Percentiles rank a stretch among this genome's conserved stretches.
Evolutionary conservation across 2,329 filamentous ascomycete genomes (phyloP).

Genomic region (Phaeoacremonium minimum): DNA sequence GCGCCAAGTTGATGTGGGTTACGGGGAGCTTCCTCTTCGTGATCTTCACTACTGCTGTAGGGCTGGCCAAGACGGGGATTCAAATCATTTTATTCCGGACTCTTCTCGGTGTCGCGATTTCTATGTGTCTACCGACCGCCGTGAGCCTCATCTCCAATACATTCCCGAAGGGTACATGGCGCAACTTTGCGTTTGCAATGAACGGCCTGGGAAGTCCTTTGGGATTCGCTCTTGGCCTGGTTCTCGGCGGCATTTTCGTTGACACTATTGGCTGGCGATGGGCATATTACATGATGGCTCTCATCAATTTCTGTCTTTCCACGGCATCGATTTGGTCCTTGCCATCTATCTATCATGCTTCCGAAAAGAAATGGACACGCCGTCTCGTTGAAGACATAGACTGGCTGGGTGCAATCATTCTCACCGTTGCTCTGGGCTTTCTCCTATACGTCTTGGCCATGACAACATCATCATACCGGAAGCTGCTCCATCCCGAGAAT

Average conservation of each 20-base stretch:
- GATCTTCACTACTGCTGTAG: constrained; percentile 26
- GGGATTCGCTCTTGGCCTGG: constrained; percentile 43
- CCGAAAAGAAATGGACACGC: constrained; percentile 18
- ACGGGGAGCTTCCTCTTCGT: constrained; percentile 25
- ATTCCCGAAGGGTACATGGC: constrained; percentile 25
- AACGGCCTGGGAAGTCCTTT: constrained; percentile 39
- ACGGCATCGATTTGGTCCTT: constrained; percentile 29
- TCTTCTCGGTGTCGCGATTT: constrained; percentile 26
- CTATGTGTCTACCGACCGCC: constrained; percentile 31
- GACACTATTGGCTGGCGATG: constrained; percentile 43
- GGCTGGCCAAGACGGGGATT: constrained; percentile 23
- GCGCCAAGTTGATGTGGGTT: constrained; percentile 26
- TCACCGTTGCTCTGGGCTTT: constrained; percentile 39
- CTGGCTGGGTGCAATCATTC: constrained; percentile 44
- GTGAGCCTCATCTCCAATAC: constrained; percentile 31
- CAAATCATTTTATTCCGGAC: constrained; percentile 32
- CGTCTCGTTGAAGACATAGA: constrained; percentile 38
- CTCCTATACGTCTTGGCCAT: constrained; percentile 46
- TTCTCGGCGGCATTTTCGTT: constrained; percentile 44
- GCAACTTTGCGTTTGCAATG: constrained; percentile 37
- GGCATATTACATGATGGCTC: constrained; percentile 34
- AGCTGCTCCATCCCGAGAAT: constrained; percentile 33
- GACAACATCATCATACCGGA: constrained; percentile 29
- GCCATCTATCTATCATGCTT: constrained; percentile 16
- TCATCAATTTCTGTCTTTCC: constrained; percentile 30